Base-by-base conservation (phyloP, 169 alveolate species). In the Amoebophrya sp. region DNA sequence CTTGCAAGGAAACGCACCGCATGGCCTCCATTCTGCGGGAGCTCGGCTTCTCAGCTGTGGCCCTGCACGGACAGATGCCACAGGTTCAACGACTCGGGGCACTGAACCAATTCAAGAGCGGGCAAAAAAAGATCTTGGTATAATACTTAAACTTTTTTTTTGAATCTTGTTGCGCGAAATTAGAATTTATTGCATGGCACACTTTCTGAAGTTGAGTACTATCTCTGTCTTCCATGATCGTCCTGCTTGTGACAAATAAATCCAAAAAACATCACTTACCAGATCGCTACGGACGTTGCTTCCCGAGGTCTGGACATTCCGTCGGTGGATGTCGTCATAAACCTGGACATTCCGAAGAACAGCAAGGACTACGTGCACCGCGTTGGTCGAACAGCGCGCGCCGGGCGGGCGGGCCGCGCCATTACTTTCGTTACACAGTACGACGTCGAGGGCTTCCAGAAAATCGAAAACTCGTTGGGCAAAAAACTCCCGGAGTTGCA, bases 361-460 rank as follows among this genome's bases (percentile, higher is more conserved):
- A 97, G 98, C 41, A 97, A 97, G 93, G 97, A 98, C 89, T 98
- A 98, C 94, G 95, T 97, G 40, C 99, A 98, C 94, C 94, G 99
- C 0, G 96, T 97, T n/a, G 99, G 99, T 23, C 97, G 99, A 89
- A 99, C 99, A 0, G 99, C 99, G 14, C 96, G 99, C 77, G 99
- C 99, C 0, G 99, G 99, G 7, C 96, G 97, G 91, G 96, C 96
- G 93, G 99, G 99, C 1, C 93, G 97, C 92, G 99, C 93, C 0
- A 91, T 92, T 40, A 92, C 93, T 14, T n/a, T 92, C 83, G 93
- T 92, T 35, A 92, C 93, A 12, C 93, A 92, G 89, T 92, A 92
- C 77, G 93, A 92, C 53, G 90, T 92, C 53, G 93, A 92, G 77
- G 92, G 55, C 40, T 89, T 89, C 89, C 92, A 89, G 93, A 90